These are phyloP conservation scores for Rhizopus arrhizus DNA, from an alignment of 371 early-diverging fungal genomes.

Conservation along the genomic window DNA sequence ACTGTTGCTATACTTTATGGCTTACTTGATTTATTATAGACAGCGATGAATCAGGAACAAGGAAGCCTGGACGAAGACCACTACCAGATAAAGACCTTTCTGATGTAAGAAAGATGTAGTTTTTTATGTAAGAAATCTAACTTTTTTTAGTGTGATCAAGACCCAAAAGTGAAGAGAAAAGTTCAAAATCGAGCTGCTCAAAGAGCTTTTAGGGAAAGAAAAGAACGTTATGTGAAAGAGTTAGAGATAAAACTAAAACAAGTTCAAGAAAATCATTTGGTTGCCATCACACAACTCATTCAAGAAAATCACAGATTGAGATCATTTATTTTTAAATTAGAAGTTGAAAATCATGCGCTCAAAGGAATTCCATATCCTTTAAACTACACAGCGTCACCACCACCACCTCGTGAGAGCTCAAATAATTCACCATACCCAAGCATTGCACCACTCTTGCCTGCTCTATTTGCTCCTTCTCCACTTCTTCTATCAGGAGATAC, in stretches of 20 bases:
- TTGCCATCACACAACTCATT: constrained; percentile 35
- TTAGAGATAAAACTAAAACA: constrained; percentile 65
- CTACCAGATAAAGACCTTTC: constrained; percentile 31
- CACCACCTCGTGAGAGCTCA: not conserved
- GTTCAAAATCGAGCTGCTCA: constrained; percentile 81
- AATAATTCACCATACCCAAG: constrained; percentile 5
- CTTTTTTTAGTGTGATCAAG: constrained; percentile 38
- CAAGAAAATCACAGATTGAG: constrained; percentile 48
- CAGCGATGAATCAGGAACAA: constrained; percentile 23
- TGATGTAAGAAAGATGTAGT: constrained; percentile 15
- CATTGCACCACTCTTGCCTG: constrained; percentile 21
- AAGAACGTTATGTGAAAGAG: constrained; percentile 69
- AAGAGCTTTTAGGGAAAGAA: constrained; percentile 76
- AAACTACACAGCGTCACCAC: constrained; percentile 13
- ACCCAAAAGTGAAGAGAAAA: constrained; percentile 63
- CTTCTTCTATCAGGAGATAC: constrained; percentile 13
- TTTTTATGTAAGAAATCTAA: constrained; percentile 2
- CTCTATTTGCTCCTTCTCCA: not conserved
- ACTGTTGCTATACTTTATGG: not conserved
- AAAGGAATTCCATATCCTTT: constrained; percentile 32
- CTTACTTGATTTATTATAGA: constrained; percentile 12
- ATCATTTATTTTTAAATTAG: constrained; percentile 38
- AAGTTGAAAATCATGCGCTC: constrained; percentile 43
- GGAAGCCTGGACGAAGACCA: constrained; percentile 40
- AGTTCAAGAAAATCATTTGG: constrained; percentile 52